A percentile compares a stretch with the other conserved stretches of the same genome.
These are phyloP conservation scores for Eucalyptus grandis DNA, from an alignment of 345 rosid genomes.

Conservation along the genomic window DNA sequence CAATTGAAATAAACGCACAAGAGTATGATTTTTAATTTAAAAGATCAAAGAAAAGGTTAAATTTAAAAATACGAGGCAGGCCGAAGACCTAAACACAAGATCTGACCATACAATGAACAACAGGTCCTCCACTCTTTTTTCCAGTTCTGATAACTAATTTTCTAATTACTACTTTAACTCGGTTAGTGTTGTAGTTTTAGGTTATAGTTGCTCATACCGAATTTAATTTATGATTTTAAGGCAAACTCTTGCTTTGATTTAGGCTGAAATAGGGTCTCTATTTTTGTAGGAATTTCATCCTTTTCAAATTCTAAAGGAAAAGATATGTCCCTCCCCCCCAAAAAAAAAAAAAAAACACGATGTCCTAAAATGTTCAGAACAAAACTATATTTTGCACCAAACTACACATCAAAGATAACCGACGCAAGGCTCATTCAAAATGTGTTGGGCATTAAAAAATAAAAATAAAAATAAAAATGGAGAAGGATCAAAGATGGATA, in stretches of 20 bases:
- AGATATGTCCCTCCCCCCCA: too few species aligned
- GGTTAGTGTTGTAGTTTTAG: neutral
- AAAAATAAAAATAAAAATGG: neutral
- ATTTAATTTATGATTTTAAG: neutral
- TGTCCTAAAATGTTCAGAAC: neutral
- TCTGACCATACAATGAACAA: neutral
- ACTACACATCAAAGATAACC: neutral
- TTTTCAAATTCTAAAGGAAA: neutral
- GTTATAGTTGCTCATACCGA: neutral
- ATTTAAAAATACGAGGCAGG: neutral
- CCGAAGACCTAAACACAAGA: neutral
- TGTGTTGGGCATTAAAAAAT: neutral
- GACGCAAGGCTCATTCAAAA: neutral
- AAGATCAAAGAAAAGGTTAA: too few species aligned
- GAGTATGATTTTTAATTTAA: too few species aligned
- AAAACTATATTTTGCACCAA: neutral
- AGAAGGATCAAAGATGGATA: neutral
- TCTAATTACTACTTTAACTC: neutral
- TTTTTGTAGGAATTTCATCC: neutral
- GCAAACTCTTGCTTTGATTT: neutral
- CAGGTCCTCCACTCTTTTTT: neutral
- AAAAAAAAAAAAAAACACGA: too few species aligned
- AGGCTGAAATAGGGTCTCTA: neutral
- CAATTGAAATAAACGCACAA: too few species aligned
- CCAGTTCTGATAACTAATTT: neutral